Percentiles rank a stretch among this genome's conserved stretches.
These are phyloP conservation scores for Elaeis guineensis DNA, from an alignment of 176 grass and related monocot genomes.

Conservation along the genomic window DNA sequence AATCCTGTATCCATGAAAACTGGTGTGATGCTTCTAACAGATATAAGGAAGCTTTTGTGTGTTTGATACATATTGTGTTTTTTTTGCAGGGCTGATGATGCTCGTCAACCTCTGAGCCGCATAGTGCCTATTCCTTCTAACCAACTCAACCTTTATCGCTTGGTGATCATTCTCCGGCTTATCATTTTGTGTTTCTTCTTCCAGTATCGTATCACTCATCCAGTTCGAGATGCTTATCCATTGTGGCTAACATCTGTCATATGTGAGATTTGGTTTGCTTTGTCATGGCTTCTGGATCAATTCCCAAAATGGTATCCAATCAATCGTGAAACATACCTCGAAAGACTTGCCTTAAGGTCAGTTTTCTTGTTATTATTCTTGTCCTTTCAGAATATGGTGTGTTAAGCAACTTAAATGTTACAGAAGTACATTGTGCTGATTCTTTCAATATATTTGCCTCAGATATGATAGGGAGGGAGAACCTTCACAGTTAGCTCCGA, in stretches of 20 bases:
- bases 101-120: slow-evolving; percentile 82
- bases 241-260: slow-evolving; percentile 94
- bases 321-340: slow-evolving; percentile 87
- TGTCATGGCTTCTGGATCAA: slow-evolving; percentile 95
- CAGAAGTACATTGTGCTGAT: no score
- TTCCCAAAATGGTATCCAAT: slow-evolving; percentile 91
- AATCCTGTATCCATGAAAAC: no score
- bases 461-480: slow-evolving; percentile 94
- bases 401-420: no score
- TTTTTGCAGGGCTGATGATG: slow-evolving; percentile 89
- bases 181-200: slow-evolving; percentile 95
- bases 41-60: no score
- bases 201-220: slow-evolving; percentile 85
- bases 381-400: no score
- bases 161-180: slow-evolving; percentile 76
- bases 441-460: slow-evolving; percentile 4
- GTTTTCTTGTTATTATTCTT: slow-evolving; percentile 1
- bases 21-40: no score
- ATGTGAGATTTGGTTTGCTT: slow-evolving; percentile 93
- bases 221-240: slow-evolving; percentile 73
- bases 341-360: slow-evolving; percentile 80
- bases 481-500: slow-evolving; percentile 66
- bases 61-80: neutral
- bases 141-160: slow-evolving; percentile 66
- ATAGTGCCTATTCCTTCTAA: slow-evolving; percentile 69